Evolutionary conservation across 2,329 filamentous ascomycete genomes (phyloP).

Genomic region (Pseudogymnoascus sp.): DNA sequence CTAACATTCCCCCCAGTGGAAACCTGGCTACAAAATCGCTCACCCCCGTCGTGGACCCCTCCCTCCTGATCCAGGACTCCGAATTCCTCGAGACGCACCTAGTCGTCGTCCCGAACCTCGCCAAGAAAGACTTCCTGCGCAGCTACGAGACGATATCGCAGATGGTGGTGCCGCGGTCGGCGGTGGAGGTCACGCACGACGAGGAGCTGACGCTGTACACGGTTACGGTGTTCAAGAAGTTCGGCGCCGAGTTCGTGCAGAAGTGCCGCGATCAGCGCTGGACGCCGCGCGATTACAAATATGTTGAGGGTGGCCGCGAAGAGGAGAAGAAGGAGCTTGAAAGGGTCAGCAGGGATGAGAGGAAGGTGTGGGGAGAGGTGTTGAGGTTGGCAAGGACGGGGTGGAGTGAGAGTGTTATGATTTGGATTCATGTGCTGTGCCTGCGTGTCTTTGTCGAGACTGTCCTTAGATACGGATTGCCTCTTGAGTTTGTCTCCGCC

Average conservation of each 20-base stretch:
- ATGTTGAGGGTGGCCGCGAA: constrained; percentile 81
- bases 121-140: constrained; percentile 80
- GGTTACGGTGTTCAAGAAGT: constrained; percentile 90
- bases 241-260: constrained; percentile 76
- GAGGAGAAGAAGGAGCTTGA: constrained; percentile 84
- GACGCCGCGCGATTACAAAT: constrained; percentile 90
- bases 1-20: constrained; percentile 46
- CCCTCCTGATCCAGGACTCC: constrained; percentile 74
- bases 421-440: constrained; percentile 87
- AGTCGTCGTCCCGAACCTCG: constrained; percentile 72
- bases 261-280: constrained; percentile 90
- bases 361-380: constrained; percentile 88
- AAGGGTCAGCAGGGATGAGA: constrained; percentile 72
- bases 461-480: constrained; percentile 89
- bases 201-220: constrained; percentile 84
- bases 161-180: constrained; percentile 91
- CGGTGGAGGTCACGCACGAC: constrained; percentile 70
- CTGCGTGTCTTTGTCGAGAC: constrained; percentile 95
- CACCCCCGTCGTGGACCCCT: constrained; percentile 76
- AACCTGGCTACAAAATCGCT: constrained; percentile 93
- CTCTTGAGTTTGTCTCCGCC: constrained; percentile 78
- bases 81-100: constrained; percentile 97
- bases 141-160: constrained; percentile 80
- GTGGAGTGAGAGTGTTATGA: constrained; percentile 93
- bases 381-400: constrained; percentile 80